Base-by-base conservation (phyloP, 164 flowering plant species). In the Chimonanthus praecox region DNA sequence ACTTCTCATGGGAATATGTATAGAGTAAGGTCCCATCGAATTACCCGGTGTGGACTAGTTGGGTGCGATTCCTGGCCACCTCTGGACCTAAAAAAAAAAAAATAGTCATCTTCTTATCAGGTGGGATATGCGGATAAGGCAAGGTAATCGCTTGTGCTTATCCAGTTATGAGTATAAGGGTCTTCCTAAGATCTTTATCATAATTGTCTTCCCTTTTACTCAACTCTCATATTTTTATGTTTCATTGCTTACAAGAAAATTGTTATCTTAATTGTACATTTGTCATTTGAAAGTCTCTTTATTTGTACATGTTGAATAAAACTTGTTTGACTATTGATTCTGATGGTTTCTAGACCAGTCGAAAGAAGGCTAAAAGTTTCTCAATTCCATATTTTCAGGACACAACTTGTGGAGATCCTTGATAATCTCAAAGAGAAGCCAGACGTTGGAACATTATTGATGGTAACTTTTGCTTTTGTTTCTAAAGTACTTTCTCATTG, bases 341-440 rank as follows among this genome's bases (percentile, higher is more conserved):
- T 20, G 13, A 3, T 3, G 2, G 33, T 16, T 18, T 9, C 16
- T 21, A 16, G 60, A 46, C 20, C 7, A 45, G 49, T 16, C 7
- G 5, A 49, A 67, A 67, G 33, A 2, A 50, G 13, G 16, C 21
- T 49, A 67, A 46, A n/a, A 73, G 43, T 58, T 77, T 18, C 2
- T 61, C n/a, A 44, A 16, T 61, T 7, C 21, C 63, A 45, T 58
- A 2, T 71, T 77, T 83, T 62, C 88, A 95, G 99, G 85, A 79
- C 87, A 69, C 99, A 95, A 75, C 89, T 95, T 49, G 88, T 83
- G 77, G 97, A 89, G 50, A 95, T 95, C 76, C 92, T 93, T 70
- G 86, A 81, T 70, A 88, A 79, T 74, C 71, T 92, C 60, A 96
- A 87, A 80, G 99, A 96, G 74, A 96, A 92, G 80, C 98, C 99